Base-by-base conservation (phyloP, 2,329 filamentous ascomycete species). In the Bisporella sp. region DNA sequence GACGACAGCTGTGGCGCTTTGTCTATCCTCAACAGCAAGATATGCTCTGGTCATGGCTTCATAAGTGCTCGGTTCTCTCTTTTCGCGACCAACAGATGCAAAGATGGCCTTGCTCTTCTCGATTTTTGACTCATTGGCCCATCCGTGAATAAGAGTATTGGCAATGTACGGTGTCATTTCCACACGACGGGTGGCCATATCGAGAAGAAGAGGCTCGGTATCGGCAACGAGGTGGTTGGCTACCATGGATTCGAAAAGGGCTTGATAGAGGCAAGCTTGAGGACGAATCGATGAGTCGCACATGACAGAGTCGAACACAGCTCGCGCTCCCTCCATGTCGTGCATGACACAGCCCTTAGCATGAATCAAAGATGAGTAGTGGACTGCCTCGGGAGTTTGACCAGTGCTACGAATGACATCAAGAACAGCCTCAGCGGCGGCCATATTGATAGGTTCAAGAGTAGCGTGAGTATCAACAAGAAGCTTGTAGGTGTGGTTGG, bases 11-110 rank as follows among this genome's bases (percentile, higher is more conserved):
- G 89, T 83, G 39, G 93, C 93, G 51, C 79, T 77, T 45, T 83
- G 78, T 33, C 88, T 84, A 65, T 95, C 82, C 65, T 95, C 89
- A 4, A 86, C 85, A 8, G 89, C 83, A 49, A 99, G 80, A 70
- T 85, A 96, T 1, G 93, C 93, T 43, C 93, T 81, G 5, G 91
- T 96, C 93, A 99, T 99, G 40, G 92, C 91, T 72, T 99, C 93
- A 68, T 99, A 99, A 4, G 93, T 99, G 74, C 90, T 96, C 4
- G 93, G 93, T 73, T 99, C 93, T 51, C 93, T 84, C 71, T 85
- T 90, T 49, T 83, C 79, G 31, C 81, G 78, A 6, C 84, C 80
- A 4, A 99, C 84, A n/a, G 79, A 76, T 52, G 87, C 78, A 66
- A 95, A 99, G 54, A 96, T 83, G 29, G 78, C 72, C 64, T 84